These are phyloP conservation scores for Phytophthora uliginosa DNA, from an alignment of 352 stramenopile species.

Conservation along the genomic window DNA sequence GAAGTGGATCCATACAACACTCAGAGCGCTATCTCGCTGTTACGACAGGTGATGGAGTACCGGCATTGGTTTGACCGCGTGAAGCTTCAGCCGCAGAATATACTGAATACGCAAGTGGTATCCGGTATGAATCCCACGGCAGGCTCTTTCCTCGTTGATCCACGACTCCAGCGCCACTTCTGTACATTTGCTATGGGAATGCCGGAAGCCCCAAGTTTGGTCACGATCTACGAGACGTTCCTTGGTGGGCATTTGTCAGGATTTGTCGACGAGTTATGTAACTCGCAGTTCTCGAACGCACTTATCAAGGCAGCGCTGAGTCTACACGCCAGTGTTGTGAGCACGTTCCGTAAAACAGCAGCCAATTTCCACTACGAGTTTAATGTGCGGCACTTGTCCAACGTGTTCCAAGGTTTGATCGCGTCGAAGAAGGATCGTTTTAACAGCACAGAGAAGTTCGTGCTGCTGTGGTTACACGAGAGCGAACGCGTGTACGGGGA, in stretches of 20 bases:
- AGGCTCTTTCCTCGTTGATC: constrained; percentile 95
- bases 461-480: constrained; percentile 97
- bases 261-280: constrained; percentile 92
- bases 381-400: constrained; percentile 96
- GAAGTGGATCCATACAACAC: constrained; percentile 97
- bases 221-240: constrained; percentile 98
- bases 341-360: constrained; percentile 96
- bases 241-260: constrained; percentile 93
- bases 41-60: constrained; percentile 98
- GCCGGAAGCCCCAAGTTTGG: constrained; percentile 93
- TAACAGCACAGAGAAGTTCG: constrained; percentile 94
- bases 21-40: constrained; percentile 95
- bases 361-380: constrained; percentile 99
- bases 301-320: constrained; percentile 96
- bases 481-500: constrained; percentile 97
- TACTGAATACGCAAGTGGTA: constrained; percentile 96
- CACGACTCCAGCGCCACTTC: constrained; percentile 96
- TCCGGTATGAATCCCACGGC: constrained; percentile 97
- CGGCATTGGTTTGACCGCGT: constrained; percentile 93
- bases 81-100: constrained; percentile 96
- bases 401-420: constrained; percentile 97
- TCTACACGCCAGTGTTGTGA: constrained; percentile 92
- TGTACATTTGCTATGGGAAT: constrained; percentile 97
- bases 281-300: constrained; percentile 89
- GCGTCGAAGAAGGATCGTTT: constrained; percentile 95